Base-by-base conservation (phyloP, 352 stramenopile species). In the Phytopythium vexans region DNA sequence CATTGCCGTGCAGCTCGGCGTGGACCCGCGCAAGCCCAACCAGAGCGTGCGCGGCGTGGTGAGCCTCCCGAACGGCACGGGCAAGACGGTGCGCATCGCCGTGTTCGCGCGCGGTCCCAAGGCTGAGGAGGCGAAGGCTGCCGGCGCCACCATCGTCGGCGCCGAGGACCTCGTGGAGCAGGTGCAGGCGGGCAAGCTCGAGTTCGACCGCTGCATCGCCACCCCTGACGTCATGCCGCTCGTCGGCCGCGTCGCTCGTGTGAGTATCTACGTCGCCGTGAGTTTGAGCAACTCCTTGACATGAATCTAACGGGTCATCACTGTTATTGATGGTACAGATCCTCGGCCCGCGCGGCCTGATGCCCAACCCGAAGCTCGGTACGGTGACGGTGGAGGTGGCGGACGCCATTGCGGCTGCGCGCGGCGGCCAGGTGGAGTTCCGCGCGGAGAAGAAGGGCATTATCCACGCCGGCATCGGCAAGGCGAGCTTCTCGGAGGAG, bases 311-410 rank as follows among this genome's bases (percentile, higher is more conserved):
- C 14, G 34, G 27, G 7, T 27, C 21, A 27, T 27, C 21, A 27
- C 21, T 27, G 21, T 27, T n/a, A 6, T 49, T 39, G 3, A 41
- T 45, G 10, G 7, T 12, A 6, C 45, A 84, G 52, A 77, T 99
- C 36, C 82, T 99, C 31, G 97, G 96, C 60, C 97, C 97, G 27
- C 86, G 96, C 51, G 96, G 96, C 31, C 64, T 99, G 11, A 99
- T 99, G 96, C 97, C 97, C 38, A 99, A 99, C 74, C 86, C 93
- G 5, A 99, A 99, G 86, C 72, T 98, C 12, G 95, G 95, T 27
- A 99, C 96, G 8, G 90, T 99, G 40, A 98, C 92, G 33, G 73
- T 84, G 57, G 90, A 98, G 36, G 86, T 97, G 15, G 77, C 71
- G 41, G 76, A 86, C 33, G 89, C 85, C 31, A 93, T 98, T 59